Percentiles rank a stretch among this genome's conserved stretches.
phyloP scores from a whole-genome alignment of 306 rosid genomes.

The Trifolium subterraneum region DNA sequence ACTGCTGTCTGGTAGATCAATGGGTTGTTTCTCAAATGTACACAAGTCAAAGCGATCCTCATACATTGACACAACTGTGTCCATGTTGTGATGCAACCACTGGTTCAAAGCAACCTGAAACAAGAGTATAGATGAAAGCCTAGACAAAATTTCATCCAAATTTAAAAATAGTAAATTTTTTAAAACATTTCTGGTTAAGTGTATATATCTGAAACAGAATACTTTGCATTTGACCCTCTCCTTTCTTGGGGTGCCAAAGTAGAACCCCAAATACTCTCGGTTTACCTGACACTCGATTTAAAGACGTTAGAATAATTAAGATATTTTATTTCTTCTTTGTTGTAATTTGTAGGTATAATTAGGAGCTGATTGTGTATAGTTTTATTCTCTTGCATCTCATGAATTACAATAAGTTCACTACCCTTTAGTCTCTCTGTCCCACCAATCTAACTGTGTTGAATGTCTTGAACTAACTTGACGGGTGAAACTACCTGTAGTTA shows the following conservation, averaged over 20 bases:
- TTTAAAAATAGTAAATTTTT: not conserved
- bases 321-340: not conserved
- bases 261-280: not conserved
- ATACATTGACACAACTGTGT: constrained; percentile 86
- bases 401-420: not conserved
- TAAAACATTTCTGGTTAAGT: constrained; percentile 28
- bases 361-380: not conserved
- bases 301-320: not conserved
- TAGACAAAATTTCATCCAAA: constrained; percentile 31
- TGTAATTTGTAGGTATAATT: not conserved
- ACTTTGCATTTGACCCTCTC: constrained; percentile 16
- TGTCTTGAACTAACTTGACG: not conserved
- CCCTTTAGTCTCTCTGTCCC: not conserved
- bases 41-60: constrained; percentile 91
- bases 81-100: constrained; percentile 88
- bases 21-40: constrained; percentile 60
- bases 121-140: constrained; percentile 15
- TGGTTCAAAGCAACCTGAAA: constrained; percentile 85
- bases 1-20: constrained; percentile 54
- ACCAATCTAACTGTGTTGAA: not conserved
- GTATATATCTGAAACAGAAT: constrained; percentile 1
- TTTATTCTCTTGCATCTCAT: constrained; percentile 15
- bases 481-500: not conserved
- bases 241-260: constrained; percentile 6
- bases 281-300: constrained; percentile 15